phyloP scores from a whole-genome alignment of 257 asterid species.

The Knoxia roxburghii region DNA sequence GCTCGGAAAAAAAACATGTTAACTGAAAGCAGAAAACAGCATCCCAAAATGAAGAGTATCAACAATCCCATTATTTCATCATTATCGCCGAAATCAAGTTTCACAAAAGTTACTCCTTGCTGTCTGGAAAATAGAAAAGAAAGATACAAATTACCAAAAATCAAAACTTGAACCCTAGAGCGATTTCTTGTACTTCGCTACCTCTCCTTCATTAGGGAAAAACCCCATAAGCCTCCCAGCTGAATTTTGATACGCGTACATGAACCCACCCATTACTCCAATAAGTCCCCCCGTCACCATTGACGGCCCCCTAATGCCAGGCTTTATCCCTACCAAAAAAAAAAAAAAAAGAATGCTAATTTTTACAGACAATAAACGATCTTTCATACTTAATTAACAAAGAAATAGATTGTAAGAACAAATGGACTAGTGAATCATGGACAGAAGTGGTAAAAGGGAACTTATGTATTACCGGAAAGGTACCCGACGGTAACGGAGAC shows the following conservation, averaged over 20 bases:
- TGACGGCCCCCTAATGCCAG: slow-evolving; percentile 93
- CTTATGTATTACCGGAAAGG: slow-evolving; percentile 55
- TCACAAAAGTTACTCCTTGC: background rate
- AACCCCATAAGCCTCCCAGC: slow-evolving; percentile 98
- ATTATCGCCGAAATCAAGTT: background rate
- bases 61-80: slow-evolving; percentile 13
- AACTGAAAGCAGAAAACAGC: background rate
- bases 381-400: background rate
- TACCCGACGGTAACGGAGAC: slow-evolving; percentile 91
- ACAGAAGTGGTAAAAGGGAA: background rate
- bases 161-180: slow-evolving; percentile 27
- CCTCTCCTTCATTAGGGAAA: slow-evolving; percentile 94
- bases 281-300: slow-evolving; percentile 97
- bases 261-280: slow-evolving; percentile 93
- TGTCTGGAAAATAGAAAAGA: slow-evolving; percentile 3
- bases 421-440: background rate
- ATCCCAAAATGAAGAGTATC: slow-evolving; percentile 1
- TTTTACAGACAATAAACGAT: background rate
- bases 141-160: slow-evolving; percentile 9
- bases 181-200: slow-evolving; percentile 75
- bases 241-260: slow-evolving; percentile 96
- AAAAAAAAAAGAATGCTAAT: background rate
- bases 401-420: background rate
- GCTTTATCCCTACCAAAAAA: slow-evolving; percentile 63
- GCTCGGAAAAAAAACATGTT: background rate